Evolutionary conservation across 352 stramenopile species (phyloP).

Genomic region (Peronospora farinosa): DNA sequence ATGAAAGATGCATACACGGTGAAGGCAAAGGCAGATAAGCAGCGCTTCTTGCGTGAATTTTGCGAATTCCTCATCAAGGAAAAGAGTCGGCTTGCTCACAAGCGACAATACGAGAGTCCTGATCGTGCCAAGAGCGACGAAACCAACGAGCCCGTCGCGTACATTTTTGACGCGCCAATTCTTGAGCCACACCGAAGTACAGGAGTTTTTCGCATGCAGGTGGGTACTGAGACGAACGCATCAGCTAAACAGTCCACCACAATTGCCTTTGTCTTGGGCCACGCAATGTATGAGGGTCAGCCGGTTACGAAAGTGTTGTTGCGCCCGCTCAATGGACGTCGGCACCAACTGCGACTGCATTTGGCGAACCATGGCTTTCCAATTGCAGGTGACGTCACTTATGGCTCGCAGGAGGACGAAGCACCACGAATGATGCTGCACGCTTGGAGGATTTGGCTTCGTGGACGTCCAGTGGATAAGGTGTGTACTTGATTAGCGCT

Average conservation of each 20-base stretch:
- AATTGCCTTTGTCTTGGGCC: constrained; percentile 69
- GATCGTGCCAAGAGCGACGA: constrained; percentile 21
- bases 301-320: constrained; percentile 81
- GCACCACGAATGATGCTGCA: constrained; percentile 83
- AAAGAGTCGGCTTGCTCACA: constrained; percentile 33
- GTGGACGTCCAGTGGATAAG: constrained; percentile 33
- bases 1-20: constrained; percentile 45
- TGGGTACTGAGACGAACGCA: constrained; percentile 32
- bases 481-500: constrained; percentile 15
- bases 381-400: constrained; percentile 74
- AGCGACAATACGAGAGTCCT: constrained; percentile 50
- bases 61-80: constrained; percentile 47
- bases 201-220: constrained; percentile 62
- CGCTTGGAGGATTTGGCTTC: constrained; percentile 76
- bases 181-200: constrained; percentile 43
- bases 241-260: constrained; percentile 57
- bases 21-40: constrained; percentile 38
- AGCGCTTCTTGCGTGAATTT: constrained; percentile 48
- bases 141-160: constrained; percentile 48
- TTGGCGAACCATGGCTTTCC: constrained; percentile 65
- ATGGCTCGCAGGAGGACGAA: constrained; percentile 49
- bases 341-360: constrained; percentile 83
- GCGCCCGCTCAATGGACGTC: constrained; percentile 64
- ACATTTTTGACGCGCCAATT: constrained; percentile 75
- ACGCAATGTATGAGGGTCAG: constrained; percentile 44